Evolutionary conservation across 2,329 filamentous ascomycete species (phyloP).

Genomic region (Tolypocladium nubicola): DNA sequence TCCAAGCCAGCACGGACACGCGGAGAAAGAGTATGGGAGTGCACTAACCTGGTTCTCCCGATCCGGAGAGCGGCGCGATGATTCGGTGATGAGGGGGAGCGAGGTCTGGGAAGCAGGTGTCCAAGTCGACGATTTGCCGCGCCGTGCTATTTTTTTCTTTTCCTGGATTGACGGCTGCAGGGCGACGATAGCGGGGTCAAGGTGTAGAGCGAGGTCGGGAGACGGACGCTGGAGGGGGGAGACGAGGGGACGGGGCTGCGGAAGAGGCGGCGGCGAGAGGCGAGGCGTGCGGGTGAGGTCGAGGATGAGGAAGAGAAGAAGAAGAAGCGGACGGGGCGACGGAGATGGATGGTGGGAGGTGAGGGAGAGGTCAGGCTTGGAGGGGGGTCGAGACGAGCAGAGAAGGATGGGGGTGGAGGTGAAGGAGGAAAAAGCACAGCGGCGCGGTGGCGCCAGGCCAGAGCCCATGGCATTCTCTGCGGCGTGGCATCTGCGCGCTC

Average conservation of each 20-base stretch:
- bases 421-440: slow-evolving; percentile 5
- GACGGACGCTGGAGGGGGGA: slow-evolving; percentile 4
- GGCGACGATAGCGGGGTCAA: slow-evolving; percentile 13
- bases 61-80: not conserved
- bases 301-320: slow-evolving; percentile 9
- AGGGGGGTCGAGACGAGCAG: slow-evolving; percentile 1
- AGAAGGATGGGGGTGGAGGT: slow-evolving; percentile 13
- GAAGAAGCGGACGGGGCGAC: slow-evolving; percentile 7
- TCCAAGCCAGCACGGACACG: not conserved
- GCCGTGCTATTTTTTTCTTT: not conserved
- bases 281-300: slow-evolving; percentile 6
- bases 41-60: not conserved
- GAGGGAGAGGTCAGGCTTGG: slow-evolving; percentile 10
- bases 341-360: slow-evolving; percentile 11
- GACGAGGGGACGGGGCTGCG: slow-evolving; percentile 3
- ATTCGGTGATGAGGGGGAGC: not conserved
- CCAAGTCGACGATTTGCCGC: slow-evolving; percentile 5
- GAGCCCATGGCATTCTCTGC: not conserved
- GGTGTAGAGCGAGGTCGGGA: slow-evolving; percentile 7
- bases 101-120: not conserved
- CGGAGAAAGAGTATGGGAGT: not conserved
- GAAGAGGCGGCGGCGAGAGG: slow-evolving; percentile 4
- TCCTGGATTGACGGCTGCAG: slow-evolving; percentile 4
- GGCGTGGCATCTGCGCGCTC: not conserved
- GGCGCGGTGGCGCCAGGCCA: slow-evolving; percentile 4